Percentiles rank a stretch among this genome's conserved stretches.
Conservation (phyloP, 208 protist species). For the Vickermania spadyakhi region DNA sequence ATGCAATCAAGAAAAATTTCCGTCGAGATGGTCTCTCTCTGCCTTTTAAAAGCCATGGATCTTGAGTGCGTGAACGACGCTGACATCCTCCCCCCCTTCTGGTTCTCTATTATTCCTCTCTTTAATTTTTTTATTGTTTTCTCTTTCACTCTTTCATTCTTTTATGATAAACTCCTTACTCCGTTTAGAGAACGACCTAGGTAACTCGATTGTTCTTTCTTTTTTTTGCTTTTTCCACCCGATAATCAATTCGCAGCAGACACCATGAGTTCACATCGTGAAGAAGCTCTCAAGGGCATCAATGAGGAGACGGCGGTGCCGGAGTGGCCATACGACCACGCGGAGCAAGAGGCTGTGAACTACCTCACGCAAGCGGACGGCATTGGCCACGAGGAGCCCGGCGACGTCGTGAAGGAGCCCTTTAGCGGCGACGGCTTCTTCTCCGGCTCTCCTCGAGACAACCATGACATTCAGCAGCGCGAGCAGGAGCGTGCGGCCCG, state of each 20-base stretch:
- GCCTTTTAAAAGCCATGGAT: too few species aligned
- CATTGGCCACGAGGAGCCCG: not conserved
- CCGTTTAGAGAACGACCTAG: not conserved
- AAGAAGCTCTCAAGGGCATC: not conserved
- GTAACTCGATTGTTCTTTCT: constrained; percentile 7
- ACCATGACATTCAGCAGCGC: not conserved
- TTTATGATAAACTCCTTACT: too few species aligned
- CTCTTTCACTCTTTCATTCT: too few species aligned
- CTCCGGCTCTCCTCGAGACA: not conserved
- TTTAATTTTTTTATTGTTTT: constrained; percentile 4
- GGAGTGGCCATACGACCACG: not conserved
- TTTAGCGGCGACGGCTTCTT: not conserved
- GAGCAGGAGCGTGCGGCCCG: constrained; percentile 1
- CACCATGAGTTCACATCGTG: not conserved
- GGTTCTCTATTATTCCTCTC: too few species aligned
- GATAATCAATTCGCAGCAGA: not conserved
- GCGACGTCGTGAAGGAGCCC: not conserved
- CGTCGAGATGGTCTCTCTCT: too few species aligned
- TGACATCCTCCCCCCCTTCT: too few species aligned
- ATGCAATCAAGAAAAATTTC: too few species aligned
- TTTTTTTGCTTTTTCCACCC: not conserved
- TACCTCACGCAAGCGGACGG: not conserved
- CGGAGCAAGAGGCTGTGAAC: not conserved
- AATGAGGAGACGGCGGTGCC: not conserved
- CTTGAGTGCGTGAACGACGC: too few species aligned